phyloP scores from a whole-genome alignment of 768 basidiomycete genomes.

The Neoboletus brunneissimus region DNA sequence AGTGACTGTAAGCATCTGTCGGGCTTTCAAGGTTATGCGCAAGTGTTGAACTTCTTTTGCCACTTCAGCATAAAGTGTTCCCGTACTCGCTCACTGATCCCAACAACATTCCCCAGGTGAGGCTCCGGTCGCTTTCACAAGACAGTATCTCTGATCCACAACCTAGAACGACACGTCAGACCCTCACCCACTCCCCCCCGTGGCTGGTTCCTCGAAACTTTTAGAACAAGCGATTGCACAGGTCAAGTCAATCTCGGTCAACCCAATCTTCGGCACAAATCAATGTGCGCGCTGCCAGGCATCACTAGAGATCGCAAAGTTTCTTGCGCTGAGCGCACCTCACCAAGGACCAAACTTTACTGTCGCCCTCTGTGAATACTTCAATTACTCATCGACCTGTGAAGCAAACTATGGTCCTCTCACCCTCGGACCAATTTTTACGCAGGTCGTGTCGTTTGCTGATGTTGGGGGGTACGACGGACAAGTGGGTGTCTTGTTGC shows the following conservation, averaged over 20 bases:
- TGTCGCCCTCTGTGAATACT: constrained; percentile 57
- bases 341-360: constrained; percentile 55
- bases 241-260: constrained; percentile 52
- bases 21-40: neutral
- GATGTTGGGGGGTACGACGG: constrained; percentile 73
- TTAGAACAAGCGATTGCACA: constrained; percentile 54
- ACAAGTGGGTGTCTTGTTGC: constrained; percentile 42
- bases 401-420: constrained; percentile 44
- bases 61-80: constrained; percentile 52
- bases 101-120: constrained; percentile 49
- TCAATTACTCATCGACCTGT: constrained; percentile 53
- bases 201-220: constrained; percentile 44
- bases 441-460: constrained; percentile 70
- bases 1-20: constrained; percentile 49
- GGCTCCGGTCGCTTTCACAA: neutral
- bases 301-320: constrained; percentile 59
- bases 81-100: constrained; percentile 64
- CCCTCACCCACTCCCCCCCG: constrained; percentile 64
- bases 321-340: constrained; percentile 62
- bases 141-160: neutral
- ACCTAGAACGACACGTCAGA: constrained; percentile 53
- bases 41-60: neutral
- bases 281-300: constrained; percentile 61
- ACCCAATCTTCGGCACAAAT: constrained; percentile 50
- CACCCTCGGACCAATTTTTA: constrained; percentile 57